Base-by-base conservation (phyloP, 192 early-diverging fungal species). In the Pilobolus umbonatus region DNA sequence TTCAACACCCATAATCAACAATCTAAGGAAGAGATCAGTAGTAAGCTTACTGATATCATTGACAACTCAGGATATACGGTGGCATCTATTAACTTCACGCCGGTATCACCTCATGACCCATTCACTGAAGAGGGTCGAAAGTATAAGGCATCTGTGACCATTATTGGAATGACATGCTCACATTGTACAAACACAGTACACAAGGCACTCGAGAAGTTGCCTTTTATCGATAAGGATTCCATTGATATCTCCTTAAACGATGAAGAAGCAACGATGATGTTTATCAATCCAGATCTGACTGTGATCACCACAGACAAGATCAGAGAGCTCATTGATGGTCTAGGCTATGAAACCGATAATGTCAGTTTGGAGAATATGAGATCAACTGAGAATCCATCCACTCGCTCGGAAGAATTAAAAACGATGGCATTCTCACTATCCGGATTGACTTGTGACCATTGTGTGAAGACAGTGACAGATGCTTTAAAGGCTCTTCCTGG, bases 371-470 rank as follows among this genome's bases (percentile, higher is more conserved):
- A 36, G 3, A 7, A 12, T 4, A 21, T 22, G 4, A 5, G 35
- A 22, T 7, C 0, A 36, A 1, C 22, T 19, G 38, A 22, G 5
- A 24, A 10, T 32, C 5, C 26, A 1, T n/a, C 14, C 15, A 25
- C 2, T 38, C 8, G 14, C 22, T 7, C 28, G 14, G 22, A 12
- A 14, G 26, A 25, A 22, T 21, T 38, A 19, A 52, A 31, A 10
- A 75, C 74, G 58, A 61, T 80, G 24, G 64, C 65, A 28, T 60
- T 93, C 19, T 67, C 78, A 22, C 68, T 94, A 36, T 64, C 75
- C 1, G 95, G 95, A 7, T 87, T 98, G 85, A 91, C 93, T 0
- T 98, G 95, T 52, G 75, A 80, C 3, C 85, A 88, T 17, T 98
- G 95, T 61, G 92, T 94, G 28, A 67, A 75, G 7, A 72, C 88